Conservation (phyloP, 1,284 basidiomycete genomes). For the Schizophyllum amplum region DNA sequence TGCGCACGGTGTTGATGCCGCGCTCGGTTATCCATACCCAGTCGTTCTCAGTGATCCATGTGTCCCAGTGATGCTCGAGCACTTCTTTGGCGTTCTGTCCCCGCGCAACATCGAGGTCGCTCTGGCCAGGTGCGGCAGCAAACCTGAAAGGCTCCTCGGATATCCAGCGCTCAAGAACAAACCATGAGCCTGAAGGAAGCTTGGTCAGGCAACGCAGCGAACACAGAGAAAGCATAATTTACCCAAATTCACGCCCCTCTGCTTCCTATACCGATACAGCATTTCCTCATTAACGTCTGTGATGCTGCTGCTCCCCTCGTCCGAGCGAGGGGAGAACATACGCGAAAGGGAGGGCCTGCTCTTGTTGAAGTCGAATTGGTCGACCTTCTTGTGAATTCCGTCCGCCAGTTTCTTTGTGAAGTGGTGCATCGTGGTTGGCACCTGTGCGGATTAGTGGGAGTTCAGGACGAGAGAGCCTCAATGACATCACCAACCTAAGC, state of each 20-base stretch:
- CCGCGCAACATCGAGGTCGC: slow-evolving; percentile 70
- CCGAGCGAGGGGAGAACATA: too few relatives aligned
- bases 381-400: too few relatives aligned
- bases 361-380: too few relatives aligned
- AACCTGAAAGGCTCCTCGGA: slow-evolving; percentile 43
- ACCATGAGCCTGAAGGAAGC: slow-evolving; percentile 54
- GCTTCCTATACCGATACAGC: slow-evolving; percentile 60
- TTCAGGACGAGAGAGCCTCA: too few relatives aligned
- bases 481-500: too few relatives aligned
- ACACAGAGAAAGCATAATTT: slow-evolving; percentile 15
- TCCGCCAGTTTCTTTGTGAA: too few relatives aligned
- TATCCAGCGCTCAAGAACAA: slow-evolving; percentile 75
- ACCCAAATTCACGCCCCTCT: slow-evolving; percentile 81
- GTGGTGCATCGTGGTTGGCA: too few relatives aligned
- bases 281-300: too few relatives aligned
- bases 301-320: too few relatives aligned
- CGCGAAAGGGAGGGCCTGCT: too few relatives aligned
- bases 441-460: too few relatives aligned
- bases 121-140: slow-evolving; percentile 51
- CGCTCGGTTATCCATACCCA: slow-evolving; percentile 67
- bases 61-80: slow-evolving; percentile 78
- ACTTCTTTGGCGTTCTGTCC: slow-evolving; percentile 51
- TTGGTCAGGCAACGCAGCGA: slow-evolving; percentile 1
- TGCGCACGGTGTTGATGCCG: slow-evolving; percentile 78
- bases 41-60: slow-evolving; percentile 64